Conservation (phyloP, 2,329 filamentous ascomycete species). For the Aspergillus sp. region DNA sequence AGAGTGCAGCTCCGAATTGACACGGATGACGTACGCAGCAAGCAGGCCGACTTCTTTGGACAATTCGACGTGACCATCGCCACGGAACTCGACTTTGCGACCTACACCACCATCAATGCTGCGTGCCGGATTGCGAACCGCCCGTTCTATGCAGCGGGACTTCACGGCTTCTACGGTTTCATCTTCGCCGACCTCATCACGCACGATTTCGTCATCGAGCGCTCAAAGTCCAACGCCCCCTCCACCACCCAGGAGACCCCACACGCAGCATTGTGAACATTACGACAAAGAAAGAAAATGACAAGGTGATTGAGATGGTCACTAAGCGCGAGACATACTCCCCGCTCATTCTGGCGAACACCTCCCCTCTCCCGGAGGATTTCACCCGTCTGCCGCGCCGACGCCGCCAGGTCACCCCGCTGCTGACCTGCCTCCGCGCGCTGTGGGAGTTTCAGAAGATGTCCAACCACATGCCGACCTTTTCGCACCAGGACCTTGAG, state of each 20-base stretch:
- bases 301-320: constrained; percentile 77
- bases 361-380: constrained; percentile 70
- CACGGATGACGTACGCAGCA: constrained; percentile 62
- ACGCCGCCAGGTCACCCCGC: constrained; percentile 71
- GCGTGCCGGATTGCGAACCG: constrained; percentile 73
- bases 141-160: constrained; percentile 84
- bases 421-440: constrained; percentile 81
- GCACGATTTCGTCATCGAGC: constrained; percentile 86
- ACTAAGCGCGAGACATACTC: constrained; percentile 90
- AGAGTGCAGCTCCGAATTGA: constrained; percentile 75
- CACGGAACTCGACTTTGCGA: constrained; percentile 76
- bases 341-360: constrained; percentile 81
- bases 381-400: constrained; percentile 65
- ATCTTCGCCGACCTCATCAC: constrained; percentile 90
- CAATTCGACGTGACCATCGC: constrained; percentile 84
- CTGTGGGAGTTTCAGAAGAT: constrained; percentile 80
- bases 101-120: constrained; percentile 77
- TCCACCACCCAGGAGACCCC: constrained; percentile 65
- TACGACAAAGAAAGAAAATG: constrained; percentile 65
- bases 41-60: constrained; percentile 71
- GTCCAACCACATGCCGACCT: constrained; percentile 54
- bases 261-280: constrained; percentile 74
- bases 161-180: constrained; percentile 90
- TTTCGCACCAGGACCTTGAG: constrained; percentile 64
- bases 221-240: constrained; percentile 72